phyloP scores from a whole-genome alignment of 139 green algal genomes.

The Edaphochlamys debaryana region DNA sequence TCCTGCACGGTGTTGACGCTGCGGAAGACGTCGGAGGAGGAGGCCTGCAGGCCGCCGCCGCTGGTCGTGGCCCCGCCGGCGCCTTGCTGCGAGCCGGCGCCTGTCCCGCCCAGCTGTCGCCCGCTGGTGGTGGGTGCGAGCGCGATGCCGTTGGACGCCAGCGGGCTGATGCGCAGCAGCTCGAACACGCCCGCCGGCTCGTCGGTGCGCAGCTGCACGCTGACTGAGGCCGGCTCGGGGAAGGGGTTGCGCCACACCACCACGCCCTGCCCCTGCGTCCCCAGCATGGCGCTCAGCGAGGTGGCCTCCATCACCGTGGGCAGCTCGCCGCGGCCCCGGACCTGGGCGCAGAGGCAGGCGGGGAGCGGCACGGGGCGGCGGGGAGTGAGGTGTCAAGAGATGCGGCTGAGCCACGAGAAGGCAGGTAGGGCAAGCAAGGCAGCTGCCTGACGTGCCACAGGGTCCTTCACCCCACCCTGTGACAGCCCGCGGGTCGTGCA shows the following conservation, averaged over 20 bases:
- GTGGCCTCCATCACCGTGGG: conserved; percentile 36
- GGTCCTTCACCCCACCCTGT: no score
- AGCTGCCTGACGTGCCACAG: no score
- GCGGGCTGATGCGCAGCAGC: conserved; percentile 15
- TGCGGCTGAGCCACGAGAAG: background rate
- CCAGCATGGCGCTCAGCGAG: conserved; percentile 28
- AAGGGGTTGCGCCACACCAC: conserved; percentile 68
- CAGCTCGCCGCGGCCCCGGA: conserved; percentile 35
- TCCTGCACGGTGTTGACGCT: background rate
- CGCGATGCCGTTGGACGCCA: background rate
- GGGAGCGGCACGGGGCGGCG: no score
- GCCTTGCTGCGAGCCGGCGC: background rate
- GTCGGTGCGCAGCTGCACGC: conserved; percentile 6
- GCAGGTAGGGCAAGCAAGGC: background rate
- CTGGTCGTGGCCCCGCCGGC: background rate
- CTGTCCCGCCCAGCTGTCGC: background rate
- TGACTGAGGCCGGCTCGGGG: conserved; percentile 35
- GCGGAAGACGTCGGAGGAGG: background rate
- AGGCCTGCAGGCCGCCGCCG: no score
- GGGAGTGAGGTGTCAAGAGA: no score
- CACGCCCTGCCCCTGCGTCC: background rate
- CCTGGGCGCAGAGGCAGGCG: background rate
- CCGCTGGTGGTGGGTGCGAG: background rate
- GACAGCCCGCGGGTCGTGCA: no score
- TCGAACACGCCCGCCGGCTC: conserved; percentile 23